phyloP scores from a whole-genome alignment of 1,284 basidiomycete genomes.

The Puccinia novopanici region DNA sequence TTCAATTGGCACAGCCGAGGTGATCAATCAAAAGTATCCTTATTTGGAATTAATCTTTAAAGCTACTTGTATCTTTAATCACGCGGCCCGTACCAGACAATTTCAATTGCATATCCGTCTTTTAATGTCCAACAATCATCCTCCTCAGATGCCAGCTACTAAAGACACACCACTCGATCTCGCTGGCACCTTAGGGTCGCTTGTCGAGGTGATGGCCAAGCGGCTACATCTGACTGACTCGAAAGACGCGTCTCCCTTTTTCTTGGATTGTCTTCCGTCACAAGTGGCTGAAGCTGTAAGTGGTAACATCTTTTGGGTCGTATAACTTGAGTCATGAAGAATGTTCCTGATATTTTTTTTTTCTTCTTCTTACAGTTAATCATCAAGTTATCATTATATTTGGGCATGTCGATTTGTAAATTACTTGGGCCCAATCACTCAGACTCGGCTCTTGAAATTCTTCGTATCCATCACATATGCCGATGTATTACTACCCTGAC shows the following conservation, averaged over 20 bases:
- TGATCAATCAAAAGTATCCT: constrained; percentile 48
- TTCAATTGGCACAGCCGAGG: constrained; percentile 22
- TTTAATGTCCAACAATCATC: constrained; percentile 23
- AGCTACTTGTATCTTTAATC: constrained; percentile 44
- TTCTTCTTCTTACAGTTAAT: constrained; percentile 17
- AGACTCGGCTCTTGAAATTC: constrained; percentile 43
- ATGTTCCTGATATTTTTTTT: not conserved
- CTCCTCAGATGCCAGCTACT: constrained; percentile 25
- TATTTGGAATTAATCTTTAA: constrained; percentile 51
- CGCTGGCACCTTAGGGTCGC: constrained; percentile 6
- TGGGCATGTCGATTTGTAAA: constrained; percentile 51
- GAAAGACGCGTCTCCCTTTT: constrained; percentile 49
- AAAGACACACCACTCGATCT: constrained; percentile 22
- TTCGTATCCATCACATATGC: constrained; percentile 50
- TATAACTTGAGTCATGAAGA: too few species aligned
- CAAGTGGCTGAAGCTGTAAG: constrained; percentile 49
- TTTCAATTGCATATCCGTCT: constrained; percentile 48
- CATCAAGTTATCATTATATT: constrained; percentile 47
- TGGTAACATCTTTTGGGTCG: not conserved
- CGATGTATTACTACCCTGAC: constrained; percentile 46
- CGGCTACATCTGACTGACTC: constrained; percentile 48
- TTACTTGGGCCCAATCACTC: constrained; percentile 32
- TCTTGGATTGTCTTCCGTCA: constrained; percentile 41
- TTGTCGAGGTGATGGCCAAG: constrained; percentile 48
- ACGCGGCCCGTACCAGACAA: constrained; percentile 44